phyloP scores from a whole-genome alignment of 1,284 basidiomycete species.

The Tilletia caries region DNA sequence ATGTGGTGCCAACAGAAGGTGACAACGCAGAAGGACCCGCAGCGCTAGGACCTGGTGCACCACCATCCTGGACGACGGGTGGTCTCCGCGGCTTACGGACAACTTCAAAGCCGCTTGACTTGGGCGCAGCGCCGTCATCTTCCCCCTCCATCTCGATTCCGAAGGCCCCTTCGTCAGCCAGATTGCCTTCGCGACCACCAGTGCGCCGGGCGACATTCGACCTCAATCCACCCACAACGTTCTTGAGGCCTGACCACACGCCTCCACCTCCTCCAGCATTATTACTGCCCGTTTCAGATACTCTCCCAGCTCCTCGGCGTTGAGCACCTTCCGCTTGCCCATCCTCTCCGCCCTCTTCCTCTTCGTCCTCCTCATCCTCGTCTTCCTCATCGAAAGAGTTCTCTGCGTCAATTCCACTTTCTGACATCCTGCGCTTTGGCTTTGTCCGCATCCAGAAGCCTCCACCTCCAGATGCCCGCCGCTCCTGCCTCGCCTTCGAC shows the following conservation, averaged over 20 bases:
- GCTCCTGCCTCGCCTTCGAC: background rate
- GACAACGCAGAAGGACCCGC: background rate
- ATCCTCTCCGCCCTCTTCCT: constrained; percentile 4
- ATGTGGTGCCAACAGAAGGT: background rate
- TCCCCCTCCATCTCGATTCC: background rate
- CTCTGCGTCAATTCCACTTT: background rate
- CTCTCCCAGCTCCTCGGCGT: too few species aligned
- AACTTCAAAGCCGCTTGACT: background rate
- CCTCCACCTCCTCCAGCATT: background rate
- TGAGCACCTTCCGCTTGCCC: background rate
- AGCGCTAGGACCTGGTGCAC: background rate
- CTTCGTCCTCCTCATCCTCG: constrained; percentile 14
- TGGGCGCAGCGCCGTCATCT: background rate
- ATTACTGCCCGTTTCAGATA: background rate
- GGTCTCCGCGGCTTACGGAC: background rate
- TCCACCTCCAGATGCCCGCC: background rate
- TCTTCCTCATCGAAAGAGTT: constrained; percentile 11
- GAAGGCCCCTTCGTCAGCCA: background rate
- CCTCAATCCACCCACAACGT: background rate
- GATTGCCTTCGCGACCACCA: background rate
- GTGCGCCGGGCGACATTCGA: background rate
- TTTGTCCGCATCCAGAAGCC: constrained; percentile 6
- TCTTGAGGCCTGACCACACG: background rate
- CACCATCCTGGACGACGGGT: background rate
- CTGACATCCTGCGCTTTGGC: background rate